Evolutionary conservation across 192 early-diverging fungal species (phyloP), one percentile per base, ranked within the genome.

Genomic region (Coemansia umbellata): DNA sequence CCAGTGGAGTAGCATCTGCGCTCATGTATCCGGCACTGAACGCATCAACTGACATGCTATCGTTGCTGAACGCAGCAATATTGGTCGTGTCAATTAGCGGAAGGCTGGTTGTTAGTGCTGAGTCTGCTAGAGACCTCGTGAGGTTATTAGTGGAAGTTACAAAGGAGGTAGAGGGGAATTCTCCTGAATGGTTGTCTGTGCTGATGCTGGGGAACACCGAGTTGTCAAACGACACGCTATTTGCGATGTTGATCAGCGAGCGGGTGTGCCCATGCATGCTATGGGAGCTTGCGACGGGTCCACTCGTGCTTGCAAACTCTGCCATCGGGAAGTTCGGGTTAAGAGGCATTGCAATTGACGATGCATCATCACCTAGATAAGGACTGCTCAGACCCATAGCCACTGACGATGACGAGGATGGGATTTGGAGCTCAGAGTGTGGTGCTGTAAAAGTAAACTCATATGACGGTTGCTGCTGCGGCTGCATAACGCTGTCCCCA

Each of bases 271-370:
- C 54, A 36, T 74, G 71, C 15, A 40, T n/a, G 58, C 9, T 53
- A 11, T 51, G 36, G 28, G 57, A 22, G n/a, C 27, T 19, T 28
- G 35, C 26, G n/a, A n/a, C n/a, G n/a, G n/a, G n/a, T 36, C 55
- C 43, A 5, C 28, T 4, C 13, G 55, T 36, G 17, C 31, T 31
- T 11, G 57, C 11, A 24, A 75, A 75, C 31, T 76, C 73, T 4
- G 73, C 60, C 21, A 76, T 55, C 11, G 73, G 73, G 55, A 76
- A 76, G 61, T 43, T 67, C 18, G 73, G 73, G 50, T 76, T 76
- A 27, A 76, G 47, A 33, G 73, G 73, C 54, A 76, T 61, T 4
- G 63, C 23, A 49, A 76, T 53, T 4, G 73, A 50, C 42, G 73
- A 57, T 39, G 42, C 18, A 14, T 57, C 42, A 50, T 50, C 30